These are phyloP conservation scores for Hypoxylon sp. DNA, from an alignment of 2,329 filamentous ascomycete genomes.

Conservation along the genomic window DNA sequence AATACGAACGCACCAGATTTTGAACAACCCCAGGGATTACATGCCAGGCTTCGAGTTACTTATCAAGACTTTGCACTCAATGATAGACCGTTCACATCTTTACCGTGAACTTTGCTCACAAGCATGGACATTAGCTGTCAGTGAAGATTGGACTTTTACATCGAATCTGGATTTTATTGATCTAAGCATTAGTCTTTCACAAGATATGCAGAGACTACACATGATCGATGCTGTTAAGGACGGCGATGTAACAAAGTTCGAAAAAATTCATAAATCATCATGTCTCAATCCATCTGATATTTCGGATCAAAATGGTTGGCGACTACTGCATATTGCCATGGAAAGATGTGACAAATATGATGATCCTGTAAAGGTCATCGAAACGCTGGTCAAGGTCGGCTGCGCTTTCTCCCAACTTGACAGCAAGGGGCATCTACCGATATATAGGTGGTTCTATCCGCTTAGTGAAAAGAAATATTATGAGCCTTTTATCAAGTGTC, in stretches of 20 bases:
- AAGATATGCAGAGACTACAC: neutral
- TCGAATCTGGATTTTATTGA: constrained; percentile 7
- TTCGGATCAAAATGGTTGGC: neutral
- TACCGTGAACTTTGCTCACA: constrained; percentile 13
- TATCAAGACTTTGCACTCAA: constrained; percentile 7
- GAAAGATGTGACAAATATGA: neutral
- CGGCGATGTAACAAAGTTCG: neutral
- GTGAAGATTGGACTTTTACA: neutral
- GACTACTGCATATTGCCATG: neutral
- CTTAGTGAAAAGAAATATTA: neutral
- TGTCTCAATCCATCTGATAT: neutral
- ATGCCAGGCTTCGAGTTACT: neutral
- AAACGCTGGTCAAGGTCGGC: constrained; percentile 5
- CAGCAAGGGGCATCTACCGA: neutral
- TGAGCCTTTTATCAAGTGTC: neutral
- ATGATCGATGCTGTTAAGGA: neutral
- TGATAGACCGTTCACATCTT: constrained; percentile 13
- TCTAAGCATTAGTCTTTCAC: constrained; percentile 10
- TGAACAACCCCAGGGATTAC: no score
- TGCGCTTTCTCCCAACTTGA: constrained; percentile 9
- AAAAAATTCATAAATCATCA: neutral
- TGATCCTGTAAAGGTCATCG: neutral
- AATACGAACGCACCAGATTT: no score
- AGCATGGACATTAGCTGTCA: constrained; percentile 1
- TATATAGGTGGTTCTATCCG: neutral